Evolutionary conservation across 2,329 filamentous ascomycete species (phyloP).

Genomic region (Gaeumannomyces tritici): DNA sequence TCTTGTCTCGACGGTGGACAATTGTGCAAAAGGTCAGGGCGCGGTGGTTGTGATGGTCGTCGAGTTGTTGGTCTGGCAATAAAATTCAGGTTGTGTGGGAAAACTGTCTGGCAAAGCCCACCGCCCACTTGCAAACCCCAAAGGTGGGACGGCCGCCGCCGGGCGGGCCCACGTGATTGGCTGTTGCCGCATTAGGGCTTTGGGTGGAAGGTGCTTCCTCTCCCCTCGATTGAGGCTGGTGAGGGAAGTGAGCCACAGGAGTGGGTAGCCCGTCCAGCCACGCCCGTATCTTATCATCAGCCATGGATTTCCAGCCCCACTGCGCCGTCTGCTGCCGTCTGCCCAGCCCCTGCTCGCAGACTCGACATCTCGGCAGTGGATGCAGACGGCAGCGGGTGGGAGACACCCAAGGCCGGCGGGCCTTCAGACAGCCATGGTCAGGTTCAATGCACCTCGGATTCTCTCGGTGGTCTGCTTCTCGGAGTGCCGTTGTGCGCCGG

Average conservation of each 20-base stretch:
- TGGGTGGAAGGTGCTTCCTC: background rate
- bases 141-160: background rate
- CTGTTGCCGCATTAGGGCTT: background rate
- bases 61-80: background rate
- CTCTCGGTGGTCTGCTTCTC: no score
- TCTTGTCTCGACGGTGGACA: conserved; percentile 32
- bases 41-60: conserved; percentile 17
- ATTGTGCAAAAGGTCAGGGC: conserved; percentile 23
- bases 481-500: background rate
- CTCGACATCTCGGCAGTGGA: no score
- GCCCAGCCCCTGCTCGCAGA: no score
- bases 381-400: background rate
- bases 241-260: background rate
- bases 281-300: background rate
- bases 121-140: background rate
- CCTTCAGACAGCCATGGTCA: background rate
- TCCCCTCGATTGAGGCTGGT: background rate
- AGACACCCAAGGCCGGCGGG: background rate
- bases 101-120: background rate
- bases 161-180: background rate
- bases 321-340: no score
- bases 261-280: background rate
- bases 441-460: background rate
- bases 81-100: background rate
- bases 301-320: background rate